Percentiles rank a stretch among this genome's conserved stretches.
phyloP scores from a whole-genome alignment of 441 rosid genomes.

The Bocquillonia castaneifolia region DNA sequence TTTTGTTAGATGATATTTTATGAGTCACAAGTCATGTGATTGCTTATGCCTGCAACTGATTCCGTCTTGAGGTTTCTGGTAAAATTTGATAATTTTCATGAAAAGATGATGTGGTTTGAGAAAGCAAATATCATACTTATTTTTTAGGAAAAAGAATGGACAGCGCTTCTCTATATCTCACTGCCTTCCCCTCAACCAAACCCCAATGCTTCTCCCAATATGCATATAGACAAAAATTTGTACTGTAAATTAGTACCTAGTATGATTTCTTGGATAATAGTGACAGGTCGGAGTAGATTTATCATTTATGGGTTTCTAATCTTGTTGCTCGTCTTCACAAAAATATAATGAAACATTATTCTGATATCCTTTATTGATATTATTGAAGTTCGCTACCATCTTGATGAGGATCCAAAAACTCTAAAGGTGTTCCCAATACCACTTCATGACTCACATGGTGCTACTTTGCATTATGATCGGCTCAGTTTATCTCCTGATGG shows the following conservation, averaged over 20 bases:
- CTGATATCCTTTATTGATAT: constrained; percentile 23
- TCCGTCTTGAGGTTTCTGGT: background rate
- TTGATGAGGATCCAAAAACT: constrained; percentile 96
- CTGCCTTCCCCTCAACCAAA: background rate
- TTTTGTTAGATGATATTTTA: too few species aligned
- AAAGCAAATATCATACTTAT: background rate
- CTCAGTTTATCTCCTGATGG: constrained; percentile 89
- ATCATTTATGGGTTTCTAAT: background rate
- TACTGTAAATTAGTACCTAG: too few species aligned
- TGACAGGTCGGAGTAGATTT: background rate
- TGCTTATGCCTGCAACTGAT: background rate
- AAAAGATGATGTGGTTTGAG: background rate
- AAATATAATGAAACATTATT: constrained; percentile 4
- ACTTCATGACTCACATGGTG: constrained; percentile 56
- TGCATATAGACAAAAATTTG: too few species aligned
- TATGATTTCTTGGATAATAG: background rate
- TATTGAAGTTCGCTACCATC: constrained; percentile 86
- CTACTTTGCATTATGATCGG: constrained; percentile 67
- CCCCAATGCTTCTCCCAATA: background rate
- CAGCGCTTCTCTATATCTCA: background rate
- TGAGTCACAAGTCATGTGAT: too few species aligned
- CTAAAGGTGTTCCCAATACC: constrained; percentile 85
- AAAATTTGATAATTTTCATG: background rate
- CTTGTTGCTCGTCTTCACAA: constrained; percentile 5
- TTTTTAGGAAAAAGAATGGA: background rate